Conservation (phyloP, 495 filamentous ascomycete genomes). For the Penicillium simplicissimum region DNA sequence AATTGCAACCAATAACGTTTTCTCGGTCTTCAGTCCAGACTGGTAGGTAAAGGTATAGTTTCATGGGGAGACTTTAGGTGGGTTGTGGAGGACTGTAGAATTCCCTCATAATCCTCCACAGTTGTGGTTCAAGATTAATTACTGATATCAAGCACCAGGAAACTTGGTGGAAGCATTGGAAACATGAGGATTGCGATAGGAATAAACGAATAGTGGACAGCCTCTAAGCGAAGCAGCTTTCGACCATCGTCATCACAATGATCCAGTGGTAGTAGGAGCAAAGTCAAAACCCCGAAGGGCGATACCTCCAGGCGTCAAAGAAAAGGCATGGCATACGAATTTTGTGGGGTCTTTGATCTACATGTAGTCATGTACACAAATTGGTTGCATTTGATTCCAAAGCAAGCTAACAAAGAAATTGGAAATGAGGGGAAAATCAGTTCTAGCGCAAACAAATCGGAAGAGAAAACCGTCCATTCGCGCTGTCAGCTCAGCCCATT, state of each 20-base stretch:
- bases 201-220: not conserved
- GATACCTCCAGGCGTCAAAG: not conserved
- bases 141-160: not conserved
- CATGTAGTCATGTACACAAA: not conserved
- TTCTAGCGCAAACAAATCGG: not conserved
- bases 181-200: not conserved
- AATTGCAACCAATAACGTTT: not conserved
- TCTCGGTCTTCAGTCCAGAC: not conserved
- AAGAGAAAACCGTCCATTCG: not conserved
- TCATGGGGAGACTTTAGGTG: not conserved
- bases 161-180: not conserved
- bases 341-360: not conserved
- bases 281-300: not conserved
- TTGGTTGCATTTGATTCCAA: not conserved
- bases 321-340: not conserved
- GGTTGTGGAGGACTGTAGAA: not conserved
- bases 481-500: not conserved
- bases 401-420: not conserved
- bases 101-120: not conserved
- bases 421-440: not conserved
- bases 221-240: not conserved
- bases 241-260: not conserved
- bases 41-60: not conserved
- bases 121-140: too few relatives aligned
- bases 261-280: not conserved